A percentile compares a stretch with the other conserved stretches of the same genome.
These are phyloP conservation scores for Lachancea kluyveri DNA, from an alignment of 805 yeast species.

Conservation along the genomic window DNA sequence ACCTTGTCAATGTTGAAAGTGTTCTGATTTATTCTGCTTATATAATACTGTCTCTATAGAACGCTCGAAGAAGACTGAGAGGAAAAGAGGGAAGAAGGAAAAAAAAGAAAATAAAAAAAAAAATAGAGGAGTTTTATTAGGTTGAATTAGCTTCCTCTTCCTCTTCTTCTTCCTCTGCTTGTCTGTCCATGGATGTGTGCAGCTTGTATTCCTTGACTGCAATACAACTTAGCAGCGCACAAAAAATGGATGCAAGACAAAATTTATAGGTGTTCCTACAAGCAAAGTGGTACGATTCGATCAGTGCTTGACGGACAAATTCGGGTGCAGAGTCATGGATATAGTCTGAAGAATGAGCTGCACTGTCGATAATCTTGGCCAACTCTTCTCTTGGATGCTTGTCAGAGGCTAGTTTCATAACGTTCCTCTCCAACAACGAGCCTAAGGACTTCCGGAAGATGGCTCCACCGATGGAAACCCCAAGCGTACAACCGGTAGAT, in stretches of 20 bases:
- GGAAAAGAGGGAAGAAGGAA: no score
- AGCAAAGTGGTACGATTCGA: conserved; percentile 45
- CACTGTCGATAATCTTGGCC: conserved; percentile 40
- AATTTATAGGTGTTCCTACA: conserved; percentile 50
- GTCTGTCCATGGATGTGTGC: conserved; percentile 47
- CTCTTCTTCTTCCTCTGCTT: no score
- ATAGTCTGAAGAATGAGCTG: conserved; percentile 52
- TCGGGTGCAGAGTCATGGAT: conserved; percentile 46
- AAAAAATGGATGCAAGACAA: conserved; percentile 28
- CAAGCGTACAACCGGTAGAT: conserved; percentile 80
- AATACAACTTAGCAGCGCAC: conserved; percentile 35
- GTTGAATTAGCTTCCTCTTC: no score
- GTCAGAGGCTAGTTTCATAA: conserved; percentile 30
- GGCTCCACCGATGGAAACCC: conserved; percentile 64
- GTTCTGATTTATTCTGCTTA: no score
- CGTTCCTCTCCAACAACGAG: conserved; percentile 22
- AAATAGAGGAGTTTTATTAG: no score
- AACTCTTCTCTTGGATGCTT: conserved; percentile 36
- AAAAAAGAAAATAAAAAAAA: no score
- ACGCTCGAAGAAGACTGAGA: no score
- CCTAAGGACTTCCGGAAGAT: conserved; percentile 46
- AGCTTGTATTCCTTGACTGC: conserved; percentile 54
- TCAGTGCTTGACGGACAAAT: conserved; percentile 40
- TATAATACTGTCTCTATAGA: no score
- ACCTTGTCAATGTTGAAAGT: no score